phyloP scores from a whole-genome alignment of 2,329 filamentous ascomycete species.

The Curvularia hawaiiensis region DNA sequence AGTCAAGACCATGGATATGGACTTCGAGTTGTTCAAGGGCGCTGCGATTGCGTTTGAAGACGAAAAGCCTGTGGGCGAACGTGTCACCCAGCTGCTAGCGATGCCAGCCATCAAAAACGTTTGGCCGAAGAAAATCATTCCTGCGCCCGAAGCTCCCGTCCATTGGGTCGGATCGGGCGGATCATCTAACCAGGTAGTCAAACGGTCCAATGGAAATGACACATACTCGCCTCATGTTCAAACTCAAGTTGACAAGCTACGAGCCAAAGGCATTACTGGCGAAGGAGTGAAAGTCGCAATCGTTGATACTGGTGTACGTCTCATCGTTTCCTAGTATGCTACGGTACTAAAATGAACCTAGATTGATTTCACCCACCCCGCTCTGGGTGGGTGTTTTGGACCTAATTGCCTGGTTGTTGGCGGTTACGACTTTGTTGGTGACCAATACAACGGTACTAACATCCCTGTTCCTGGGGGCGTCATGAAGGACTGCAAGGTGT shows the following conservation, averaged over 20 bases:
- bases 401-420: not conserved
- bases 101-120: not conserved
- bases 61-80: not conserved
- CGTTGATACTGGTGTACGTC: constrained; percentile 46
- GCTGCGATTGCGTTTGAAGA: not conserved
- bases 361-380: not conserved
- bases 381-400: not conserved
- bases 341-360: not conserved
- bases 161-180: not conserved
- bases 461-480: too few relatives aligned
- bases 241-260: constrained; percentile 46
- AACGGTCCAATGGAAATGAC: not conserved
- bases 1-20: not conserved
- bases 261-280: constrained; percentile 52
- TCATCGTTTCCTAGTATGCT: not conserved
- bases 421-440: constrained; percentile 1
- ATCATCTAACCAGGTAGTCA: not conserved
- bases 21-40: not conserved
- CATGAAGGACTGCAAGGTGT: too few relatives aligned
- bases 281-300: constrained; percentile 53
- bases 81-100: not conserved
- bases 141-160: not conserved
- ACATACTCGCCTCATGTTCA: constrained; percentile 34
- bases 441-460: not conserved
- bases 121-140: not conserved